Conservation (phyloP, 306 rosid genomes). For the Gleditsia sinensis region DNA sequence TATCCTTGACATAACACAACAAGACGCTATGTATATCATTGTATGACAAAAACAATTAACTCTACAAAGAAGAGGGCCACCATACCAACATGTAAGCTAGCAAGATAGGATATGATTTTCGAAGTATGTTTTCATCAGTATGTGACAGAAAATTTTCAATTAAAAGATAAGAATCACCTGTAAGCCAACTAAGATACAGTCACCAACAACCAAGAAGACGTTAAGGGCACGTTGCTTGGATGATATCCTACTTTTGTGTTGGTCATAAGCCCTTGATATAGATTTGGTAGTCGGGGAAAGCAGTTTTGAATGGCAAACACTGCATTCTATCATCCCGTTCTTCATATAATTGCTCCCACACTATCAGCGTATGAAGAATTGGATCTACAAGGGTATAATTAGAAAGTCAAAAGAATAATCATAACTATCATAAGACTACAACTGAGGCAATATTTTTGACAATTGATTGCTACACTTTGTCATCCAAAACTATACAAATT, state of each 20-base stretch:
- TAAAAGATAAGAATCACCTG: slow-evolving; percentile 62
- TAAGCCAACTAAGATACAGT: slow-evolving; percentile 90
- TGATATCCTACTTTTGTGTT: slow-evolving; percentile 71
- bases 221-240: slow-evolving; percentile 87
- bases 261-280: slow-evolving; percentile 87
- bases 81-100: not conserved
- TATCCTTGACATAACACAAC: not conserved
- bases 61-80: not conserved
- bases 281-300: slow-evolving; percentile 68
- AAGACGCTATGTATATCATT: not conserved
- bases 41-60: not conserved
- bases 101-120: not conserved
- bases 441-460: not conserved
- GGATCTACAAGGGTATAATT: slow-evolving; percentile 47
- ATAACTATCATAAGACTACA: not conserved
- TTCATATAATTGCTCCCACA: slow-evolving; percentile 51
- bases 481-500: not conserved
- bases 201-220: slow-evolving; percentile 89
- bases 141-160: slow-evolving; percentile 1
- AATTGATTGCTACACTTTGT: not conserved
- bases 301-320: slow-evolving; percentile 92
- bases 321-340: slow-evolving; percentile 96
- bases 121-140: not conserved
- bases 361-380: slow-evolving; percentile 41
- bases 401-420: not conserved